Conservation (phyloP, 768 basidiomycete species). For the Boletus huronensis region DNA sequence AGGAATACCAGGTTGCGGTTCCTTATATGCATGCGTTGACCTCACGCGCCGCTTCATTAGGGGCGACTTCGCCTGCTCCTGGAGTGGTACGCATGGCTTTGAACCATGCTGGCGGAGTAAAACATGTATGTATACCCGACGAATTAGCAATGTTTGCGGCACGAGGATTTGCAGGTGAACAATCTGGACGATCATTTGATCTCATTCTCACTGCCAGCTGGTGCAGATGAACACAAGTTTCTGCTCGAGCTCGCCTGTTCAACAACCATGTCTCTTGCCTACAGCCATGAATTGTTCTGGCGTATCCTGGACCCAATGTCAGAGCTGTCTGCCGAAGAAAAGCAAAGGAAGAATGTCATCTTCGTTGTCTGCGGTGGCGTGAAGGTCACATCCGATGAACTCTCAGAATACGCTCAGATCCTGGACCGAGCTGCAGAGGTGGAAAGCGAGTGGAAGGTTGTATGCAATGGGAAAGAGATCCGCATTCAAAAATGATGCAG, state of each 20-base stretch:
- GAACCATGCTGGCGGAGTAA: conserved; percentile 52
- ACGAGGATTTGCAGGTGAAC: conserved; percentile 54
- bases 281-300: conserved; percentile 53
- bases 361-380: conserved; percentile 44
- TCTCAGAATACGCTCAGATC: conserved; percentile 44
- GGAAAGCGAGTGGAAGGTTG: conserved; percentile 27
- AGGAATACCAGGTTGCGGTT: conserved; percentile 45
- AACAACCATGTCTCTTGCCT: conserved; percentile 65
- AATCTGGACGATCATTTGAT: not conserved
- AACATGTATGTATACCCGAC: conserved; percentile 61
- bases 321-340: conserved; percentile 21
- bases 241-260: conserved; percentile 74
- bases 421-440: conserved; percentile 35
- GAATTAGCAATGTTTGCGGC: conserved; percentile 65
- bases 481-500: conserved; percentile 17
- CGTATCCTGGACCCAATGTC: conserved; percentile 28
- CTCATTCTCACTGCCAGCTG: not conserved
- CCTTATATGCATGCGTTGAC: conserved; percentile 56
- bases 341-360: conserved; percentile 17
- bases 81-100: conserved; percentile 65
- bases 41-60: conserved; percentile 68
- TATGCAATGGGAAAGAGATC: conserved; percentile 28
- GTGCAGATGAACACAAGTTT: conserved; percentile 68
- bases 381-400: conserved; percentile 57
- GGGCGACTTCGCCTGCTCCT: conserved; percentile 62